Evolutionary conservation across 2,329 filamentous ascomycete species (phyloP).

Genomic region (Cytospora leucostoma): DNA sequence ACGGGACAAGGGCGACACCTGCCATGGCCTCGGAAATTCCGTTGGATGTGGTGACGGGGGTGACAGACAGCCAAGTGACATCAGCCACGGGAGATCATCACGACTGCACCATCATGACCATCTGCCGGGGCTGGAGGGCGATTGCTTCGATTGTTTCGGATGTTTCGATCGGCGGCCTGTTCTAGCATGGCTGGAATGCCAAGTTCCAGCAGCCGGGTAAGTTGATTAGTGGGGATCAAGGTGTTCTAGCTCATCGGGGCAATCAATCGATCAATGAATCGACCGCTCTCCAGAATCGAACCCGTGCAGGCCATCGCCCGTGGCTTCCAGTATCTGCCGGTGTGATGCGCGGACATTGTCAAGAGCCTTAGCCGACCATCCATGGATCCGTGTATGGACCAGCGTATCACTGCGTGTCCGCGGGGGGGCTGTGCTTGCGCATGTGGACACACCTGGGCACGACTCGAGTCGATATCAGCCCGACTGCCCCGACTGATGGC

Average conservation of each 20-base stretch:
- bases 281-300: neutral
- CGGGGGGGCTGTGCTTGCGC: no score
- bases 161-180: neutral
- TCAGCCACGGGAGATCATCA: neutral
- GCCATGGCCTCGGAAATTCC: no score
- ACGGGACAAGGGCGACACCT: neutral
- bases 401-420: no score
- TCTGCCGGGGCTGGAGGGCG: neutral
- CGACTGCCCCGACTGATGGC: no score
- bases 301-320: neutral
- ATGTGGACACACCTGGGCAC: no score
- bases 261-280: no score
- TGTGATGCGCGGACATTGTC: neutral
- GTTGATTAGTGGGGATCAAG: neutral
- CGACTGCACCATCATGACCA: no score
- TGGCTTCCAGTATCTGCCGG: no score
- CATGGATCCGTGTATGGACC: neutral
- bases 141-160: neutral
- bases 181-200: neutral
- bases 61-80: neutral
- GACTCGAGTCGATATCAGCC: no score
- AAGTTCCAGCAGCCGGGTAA: slow-evolving; percentile 1
- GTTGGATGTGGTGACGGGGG: neutral
- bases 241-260: neutral
- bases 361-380: neutral